Percentiles rank a stretch among this genome's conserved stretches.
Evolutionary conservation across 73 alveolate species (phyloP).

Genomic region (Paramecium octaurelia): DNA sequence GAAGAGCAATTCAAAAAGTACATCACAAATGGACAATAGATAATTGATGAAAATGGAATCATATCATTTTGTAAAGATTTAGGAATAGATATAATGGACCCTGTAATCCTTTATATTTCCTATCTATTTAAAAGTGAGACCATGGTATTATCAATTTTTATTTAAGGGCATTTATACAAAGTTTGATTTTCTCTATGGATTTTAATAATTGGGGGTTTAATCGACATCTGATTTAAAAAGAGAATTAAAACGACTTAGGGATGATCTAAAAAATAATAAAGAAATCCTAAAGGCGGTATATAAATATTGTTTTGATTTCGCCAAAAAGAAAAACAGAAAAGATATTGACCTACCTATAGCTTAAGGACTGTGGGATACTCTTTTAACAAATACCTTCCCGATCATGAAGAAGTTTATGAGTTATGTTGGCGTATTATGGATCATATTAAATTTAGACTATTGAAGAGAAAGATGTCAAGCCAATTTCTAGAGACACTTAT

Average conservation of each 20-base stretch:
- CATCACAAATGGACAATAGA: not conserved
- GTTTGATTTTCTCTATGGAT: constrained; percentile 42
- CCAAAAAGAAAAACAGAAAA: not conserved
- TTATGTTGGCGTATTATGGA: not conserved
- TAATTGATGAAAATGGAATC: not conserved
- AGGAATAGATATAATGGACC: constrained; percentile 48
- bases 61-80: constrained; percentile 10
- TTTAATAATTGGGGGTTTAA: not conserved
- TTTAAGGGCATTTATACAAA: not conserved
- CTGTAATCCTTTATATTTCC: not conserved
- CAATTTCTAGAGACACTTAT: constrained; percentile 30
- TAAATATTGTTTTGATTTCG: constrained; percentile 22
- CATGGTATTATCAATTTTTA: not conserved
- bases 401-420: not conserved
- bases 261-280: not conserved
- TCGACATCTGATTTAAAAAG: not conserved
- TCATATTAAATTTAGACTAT: not conserved
- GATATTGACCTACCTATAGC: not conserved
- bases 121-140: constrained; percentile 1
- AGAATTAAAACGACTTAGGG: not conserved
- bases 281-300: not conserved
- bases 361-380: constrained; percentile 42
- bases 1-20: not conserved
- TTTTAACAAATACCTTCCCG: not conserved
- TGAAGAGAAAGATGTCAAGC: not conserved